phyloP scores from a whole-genome alignment of 2,329 filamentous ascomycete species.

The Hyphodiscus sp. region DNA sequence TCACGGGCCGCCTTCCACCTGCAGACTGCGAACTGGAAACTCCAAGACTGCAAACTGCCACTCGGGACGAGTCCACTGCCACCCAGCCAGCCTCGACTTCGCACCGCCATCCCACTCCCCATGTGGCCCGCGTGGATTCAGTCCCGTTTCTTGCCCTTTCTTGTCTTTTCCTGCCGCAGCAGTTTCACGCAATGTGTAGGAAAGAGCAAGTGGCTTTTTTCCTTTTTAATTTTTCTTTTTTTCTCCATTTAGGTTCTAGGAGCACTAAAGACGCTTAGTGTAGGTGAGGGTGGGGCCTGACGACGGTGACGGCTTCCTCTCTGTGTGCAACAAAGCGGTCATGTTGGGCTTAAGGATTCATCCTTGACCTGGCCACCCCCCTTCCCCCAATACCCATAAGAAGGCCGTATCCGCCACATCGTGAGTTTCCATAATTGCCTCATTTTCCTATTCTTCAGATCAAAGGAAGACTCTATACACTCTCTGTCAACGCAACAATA shows the following conservation, averaged over 20 bases:
- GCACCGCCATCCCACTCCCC: not conserved
- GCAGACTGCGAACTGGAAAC: too few relatives aligned
- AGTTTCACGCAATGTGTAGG: not conserved
- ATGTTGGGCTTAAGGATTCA: not conserved
- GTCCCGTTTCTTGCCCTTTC: too few relatives aligned
- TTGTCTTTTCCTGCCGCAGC: not conserved
- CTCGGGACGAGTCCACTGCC: too few relatives aligned
- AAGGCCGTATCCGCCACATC: conserved; percentile 9
- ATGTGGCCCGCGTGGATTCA: not conserved
- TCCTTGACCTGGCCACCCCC: not conserved
- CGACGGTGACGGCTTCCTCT: not conserved
- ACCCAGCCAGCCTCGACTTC: not conserved
- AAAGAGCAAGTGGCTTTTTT: conserved; percentile 6
- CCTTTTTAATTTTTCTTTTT: not conserved
- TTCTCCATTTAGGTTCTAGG: not conserved
- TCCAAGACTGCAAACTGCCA: too few relatives aligned
- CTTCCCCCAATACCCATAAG: conserved; percentile 6
- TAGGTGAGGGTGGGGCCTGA: conserved; percentile 7
- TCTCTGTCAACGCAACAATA: not conserved
- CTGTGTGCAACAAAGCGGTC: conserved; percentile 3
- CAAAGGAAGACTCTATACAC: not conserved
- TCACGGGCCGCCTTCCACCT: not conserved
- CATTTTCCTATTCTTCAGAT: conserved; percentile 5
- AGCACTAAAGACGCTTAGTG: not conserved
- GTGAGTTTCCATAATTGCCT: conserved; percentile 16